phyloP scores from a whole-genome alignment of 2,329 filamentous ascomycete species.

The Colletotrichum tanaceti region DNA sequence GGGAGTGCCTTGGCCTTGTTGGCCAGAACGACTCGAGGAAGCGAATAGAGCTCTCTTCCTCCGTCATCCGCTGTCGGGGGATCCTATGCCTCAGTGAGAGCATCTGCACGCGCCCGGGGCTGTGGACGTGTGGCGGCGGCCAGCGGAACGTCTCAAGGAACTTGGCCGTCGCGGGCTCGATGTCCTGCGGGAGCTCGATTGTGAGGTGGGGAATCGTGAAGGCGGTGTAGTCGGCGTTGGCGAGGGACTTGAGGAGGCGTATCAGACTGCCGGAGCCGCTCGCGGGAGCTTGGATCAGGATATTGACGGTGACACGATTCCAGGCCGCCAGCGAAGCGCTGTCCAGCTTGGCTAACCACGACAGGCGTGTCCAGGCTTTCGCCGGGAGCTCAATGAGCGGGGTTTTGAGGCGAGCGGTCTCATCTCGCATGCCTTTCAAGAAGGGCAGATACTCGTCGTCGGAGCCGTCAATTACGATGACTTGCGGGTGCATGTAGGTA shows the following conservation, averaged over 20 bases:
- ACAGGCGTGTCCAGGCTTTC: conserved; percentile 69
- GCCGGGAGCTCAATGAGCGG: conserved; percentile 81
- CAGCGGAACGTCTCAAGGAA: conserved; percentile 75
- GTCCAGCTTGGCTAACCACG: conserved; percentile 85
- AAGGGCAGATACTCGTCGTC: conserved; percentile 77
- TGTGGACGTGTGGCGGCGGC: conserved; percentile 64
- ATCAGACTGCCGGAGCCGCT: conserved; percentile 79
- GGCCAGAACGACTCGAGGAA: conserved; percentile 94
- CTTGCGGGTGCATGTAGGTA: conserved; percentile 80
- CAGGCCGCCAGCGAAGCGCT: conserved; percentile 78
- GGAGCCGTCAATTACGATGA: conserved; percentile 77
- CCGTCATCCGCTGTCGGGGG: conserved; percentile 65
- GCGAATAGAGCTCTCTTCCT: conserved; percentile 78
- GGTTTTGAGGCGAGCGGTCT: conserved; percentile 62
- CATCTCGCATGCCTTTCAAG: conserved; percentile 66
- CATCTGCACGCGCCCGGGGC: conserved; percentile 50
- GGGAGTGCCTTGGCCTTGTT: conserved; percentile 68
- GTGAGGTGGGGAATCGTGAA: conserved; percentile 79
- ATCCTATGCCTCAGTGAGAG: conserved; percentile 83
- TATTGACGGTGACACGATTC: conserved; percentile 82
- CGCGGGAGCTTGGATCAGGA: conserved; percentile 81
- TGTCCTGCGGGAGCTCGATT: conserved; percentile 80
- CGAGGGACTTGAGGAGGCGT: conserved; percentile 80
- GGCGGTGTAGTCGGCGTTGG: conserved; percentile 79
- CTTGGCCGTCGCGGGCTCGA: conserved; percentile 72